phyloP scores from a whole-genome alignment of 208 protist genomes.

The Leishmania turanica region DNA sequence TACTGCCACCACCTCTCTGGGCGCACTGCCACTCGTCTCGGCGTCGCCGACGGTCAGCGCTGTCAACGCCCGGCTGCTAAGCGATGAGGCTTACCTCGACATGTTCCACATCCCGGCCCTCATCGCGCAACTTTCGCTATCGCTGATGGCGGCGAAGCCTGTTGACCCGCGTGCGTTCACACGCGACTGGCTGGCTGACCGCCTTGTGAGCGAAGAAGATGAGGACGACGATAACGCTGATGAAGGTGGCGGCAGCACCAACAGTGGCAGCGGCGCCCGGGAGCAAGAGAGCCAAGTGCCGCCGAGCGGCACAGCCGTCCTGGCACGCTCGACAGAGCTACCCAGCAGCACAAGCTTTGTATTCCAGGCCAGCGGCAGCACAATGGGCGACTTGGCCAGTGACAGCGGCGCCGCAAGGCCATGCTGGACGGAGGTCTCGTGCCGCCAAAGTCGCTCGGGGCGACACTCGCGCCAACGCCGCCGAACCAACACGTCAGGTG shows the following conservation, averaged over 20 bases:
- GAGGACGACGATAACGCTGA: conserved; percentile 7
- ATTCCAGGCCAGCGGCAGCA: conserved; percentile 2
- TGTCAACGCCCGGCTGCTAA: conserved; percentile 20
- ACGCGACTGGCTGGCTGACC: conserved; percentile 55
- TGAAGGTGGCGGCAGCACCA: not conserved
- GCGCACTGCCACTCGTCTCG: not conserved
- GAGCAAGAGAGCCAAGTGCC: not conserved
- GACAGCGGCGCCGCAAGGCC: not conserved
- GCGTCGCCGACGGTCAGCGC: not conserved
- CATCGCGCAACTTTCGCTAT: conserved; percentile 50
- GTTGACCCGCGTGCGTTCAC: conserved; percentile 66
- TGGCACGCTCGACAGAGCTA: not conserved
- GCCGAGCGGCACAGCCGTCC: not conserved
- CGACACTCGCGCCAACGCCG: not conserved
- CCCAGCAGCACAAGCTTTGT: conserved; percentile 12
- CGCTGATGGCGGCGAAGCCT: conserved; percentile 61
- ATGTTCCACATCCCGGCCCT: conserved; percentile 48
- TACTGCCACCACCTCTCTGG: conserved; percentile 1
- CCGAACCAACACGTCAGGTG: not conserved
- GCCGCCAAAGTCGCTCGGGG: not conserved
- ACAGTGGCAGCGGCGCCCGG: not conserved
- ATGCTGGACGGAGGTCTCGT: not conserved
- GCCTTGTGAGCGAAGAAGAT: conserved; percentile 35
- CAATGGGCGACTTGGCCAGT: not conserved
- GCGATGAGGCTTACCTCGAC: conserved; percentile 68